A percentile compares a stretch with the other conserved stretches of the same genome.
Conservation (phyloP, 495 filamentous ascomycete species). For the Tuber calosporum region DNA sequence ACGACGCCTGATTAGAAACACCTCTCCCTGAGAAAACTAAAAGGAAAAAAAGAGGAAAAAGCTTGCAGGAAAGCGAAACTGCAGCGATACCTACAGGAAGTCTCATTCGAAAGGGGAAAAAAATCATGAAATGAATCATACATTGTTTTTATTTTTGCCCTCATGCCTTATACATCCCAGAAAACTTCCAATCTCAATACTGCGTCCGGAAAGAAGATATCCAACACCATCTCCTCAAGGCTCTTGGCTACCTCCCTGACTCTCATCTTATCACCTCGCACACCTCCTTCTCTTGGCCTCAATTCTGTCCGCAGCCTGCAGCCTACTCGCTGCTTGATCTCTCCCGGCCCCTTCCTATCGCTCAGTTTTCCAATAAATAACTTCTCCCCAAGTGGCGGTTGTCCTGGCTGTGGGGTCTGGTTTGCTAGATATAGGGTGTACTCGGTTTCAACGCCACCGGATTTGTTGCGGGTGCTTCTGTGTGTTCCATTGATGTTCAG, state of each 20-base stretch:
- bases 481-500: conserved; percentile 1
- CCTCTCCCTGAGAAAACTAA: neutral
- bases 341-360: conserved; percentile 15
- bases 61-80: neutral
- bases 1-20: neutral
- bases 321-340: conserved; percentile 27
- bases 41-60: neutral
- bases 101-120: neutral
- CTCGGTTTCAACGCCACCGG: conserved; percentile 24
- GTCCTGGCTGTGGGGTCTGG: neutral
- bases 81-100: neutral
- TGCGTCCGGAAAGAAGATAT: conserved; percentile 39
- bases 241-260: conserved; percentile 40
- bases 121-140: neutral
- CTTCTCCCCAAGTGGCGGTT: conserved; percentile 24
- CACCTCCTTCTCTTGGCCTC: conserved; percentile 27
- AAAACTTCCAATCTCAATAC: conserved; percentile 39
- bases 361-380: conserved; percentile 32
- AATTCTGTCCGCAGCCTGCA: conserved; percentile 26
- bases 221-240: conserved; percentile 38
- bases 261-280: conserved; percentile 20
- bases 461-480: conserved; percentile 9
- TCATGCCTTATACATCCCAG: conserved; percentile 29
- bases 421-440: conserved; percentile 38
- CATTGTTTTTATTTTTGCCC: neutral